Conservation (phyloP, 371 early-diverging fungal genomes). For the Mortierella sp. region DNA sequence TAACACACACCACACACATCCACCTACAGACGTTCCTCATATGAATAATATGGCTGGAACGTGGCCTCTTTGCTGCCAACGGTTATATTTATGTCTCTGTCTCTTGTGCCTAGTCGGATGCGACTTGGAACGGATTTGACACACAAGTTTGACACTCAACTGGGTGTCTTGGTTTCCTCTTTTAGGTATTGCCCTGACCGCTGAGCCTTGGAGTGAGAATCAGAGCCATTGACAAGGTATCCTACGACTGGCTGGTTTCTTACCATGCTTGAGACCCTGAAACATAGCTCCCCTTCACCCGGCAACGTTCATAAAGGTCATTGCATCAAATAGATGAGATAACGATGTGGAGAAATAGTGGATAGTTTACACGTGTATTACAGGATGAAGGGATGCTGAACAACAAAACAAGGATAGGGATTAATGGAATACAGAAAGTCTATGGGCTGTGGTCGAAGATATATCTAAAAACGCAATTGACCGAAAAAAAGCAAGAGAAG, state of each 20-base stretch:
- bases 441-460: background rate
- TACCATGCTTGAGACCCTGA: background rate
- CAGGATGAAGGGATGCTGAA: conserved; percentile 1
- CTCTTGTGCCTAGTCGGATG: background rate
- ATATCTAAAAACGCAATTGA: background rate
- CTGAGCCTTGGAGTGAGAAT: background rate
- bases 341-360: background rate
- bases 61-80: background rate
- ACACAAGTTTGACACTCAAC: background rate
- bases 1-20: background rate
- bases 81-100: background rate
- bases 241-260: background rate
- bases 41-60: background rate
- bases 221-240: background rate
- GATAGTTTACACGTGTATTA: conserved; percentile 16
- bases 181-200: background rate
- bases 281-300: background rate
- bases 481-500: background rate
- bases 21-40: background rate
- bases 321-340: background rate
- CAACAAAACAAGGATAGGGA: background rate
- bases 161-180: background rate
- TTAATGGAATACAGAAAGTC: conserved; percentile 13
- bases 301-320: background rate
- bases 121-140: background rate